These are phyloP conservation scores for Phaeotremella skinneri DNA, from an alignment of 768 basidiomycete genomes.

Conservation along the genomic window DNA sequence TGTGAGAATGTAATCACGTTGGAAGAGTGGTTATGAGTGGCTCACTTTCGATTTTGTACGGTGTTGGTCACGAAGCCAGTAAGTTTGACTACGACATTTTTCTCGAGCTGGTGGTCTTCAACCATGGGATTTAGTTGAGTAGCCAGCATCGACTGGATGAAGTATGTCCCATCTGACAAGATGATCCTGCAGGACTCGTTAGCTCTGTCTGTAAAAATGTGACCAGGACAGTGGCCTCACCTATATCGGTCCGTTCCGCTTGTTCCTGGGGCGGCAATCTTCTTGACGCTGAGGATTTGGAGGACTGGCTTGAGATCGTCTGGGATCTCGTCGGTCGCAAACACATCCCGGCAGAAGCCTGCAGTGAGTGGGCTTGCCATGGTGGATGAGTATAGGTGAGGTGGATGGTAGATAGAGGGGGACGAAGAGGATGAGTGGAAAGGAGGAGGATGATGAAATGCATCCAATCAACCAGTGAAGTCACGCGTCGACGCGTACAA, in stretches of 20 bases:
- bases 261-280: constrained; percentile 57
- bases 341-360: constrained; percentile 39
- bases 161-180: constrained; percentile 82
- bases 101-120: constrained; percentile 62
- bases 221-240: constrained; percentile 24
- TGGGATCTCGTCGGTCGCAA: constrained; percentile 27
- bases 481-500: constrained; percentile 12
- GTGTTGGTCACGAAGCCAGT: constrained; percentile 76
- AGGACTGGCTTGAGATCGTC: constrained; percentile 57
- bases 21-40: constrained; percentile 9
- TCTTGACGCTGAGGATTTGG: constrained; percentile 81
- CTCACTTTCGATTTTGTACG: constrained; percentile 79
- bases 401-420: constrained; percentile 9
- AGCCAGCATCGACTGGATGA: constrained; percentile 90
- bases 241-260: constrained; percentile 51
- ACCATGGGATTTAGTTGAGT: constrained; percentile 81
- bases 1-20: background rate
- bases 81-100: constrained; percentile 67
- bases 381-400: constrained; percentile 3
- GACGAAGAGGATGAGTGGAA: constrained; percentile 18
- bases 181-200: constrained; percentile 57
- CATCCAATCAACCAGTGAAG: constrained; percentile 7
- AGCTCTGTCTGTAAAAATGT: constrained; percentile 1
- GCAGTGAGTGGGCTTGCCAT: constrained; percentile 45
- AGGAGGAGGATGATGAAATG: background rate